These are phyloP conservation scores for Paragyromitra xinjiangensis DNA, from an alignment of 495 filamentous ascomycete genomes.

Conservation along the genomic window DNA sequence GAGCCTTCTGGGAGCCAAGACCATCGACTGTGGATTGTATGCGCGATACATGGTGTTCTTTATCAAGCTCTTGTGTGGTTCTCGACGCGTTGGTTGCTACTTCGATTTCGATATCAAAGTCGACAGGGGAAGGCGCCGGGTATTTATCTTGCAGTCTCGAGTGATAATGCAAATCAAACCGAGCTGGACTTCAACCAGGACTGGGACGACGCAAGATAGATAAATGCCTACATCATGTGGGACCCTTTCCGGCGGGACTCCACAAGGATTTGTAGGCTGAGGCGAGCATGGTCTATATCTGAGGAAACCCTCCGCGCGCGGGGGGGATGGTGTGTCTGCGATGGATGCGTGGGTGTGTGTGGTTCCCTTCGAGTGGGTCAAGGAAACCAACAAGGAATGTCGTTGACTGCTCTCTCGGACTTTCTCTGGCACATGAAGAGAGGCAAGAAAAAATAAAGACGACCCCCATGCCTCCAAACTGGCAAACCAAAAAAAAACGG, in stretches of 20 bases:
- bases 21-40: slow-evolving; percentile 43
- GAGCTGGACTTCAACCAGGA: slow-evolving; percentile 34
- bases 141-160: slow-evolving; percentile 43
- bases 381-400: slow-evolving; percentile 29
- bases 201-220: slow-evolving; percentile 40
- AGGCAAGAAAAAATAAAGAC: slow-evolving; percentile 26
- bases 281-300: slow-evolving; percentile 44
- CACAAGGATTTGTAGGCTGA: slow-evolving; percentile 22
- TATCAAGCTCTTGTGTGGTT: slow-evolving; percentile 9
- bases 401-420: slow-evolving; percentile 26
- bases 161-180: slow-evolving; percentile 46
- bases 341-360: slow-evolving; percentile 28
- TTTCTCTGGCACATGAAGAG: slow-evolving; percentile 32
- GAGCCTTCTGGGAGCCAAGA: slow-evolving; percentile 40
- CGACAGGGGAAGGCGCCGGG: slow-evolving; percentile 43
- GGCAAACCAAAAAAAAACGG: slow-evolving; percentile 35
- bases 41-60: slow-evolving; percentile 35
- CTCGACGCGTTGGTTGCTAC: slow-evolving; percentile 27
- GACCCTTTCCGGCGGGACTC: slow-evolving; percentile 27
- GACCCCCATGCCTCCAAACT: slow-evolving; percentile 46
- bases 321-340: slow-evolving; percentile 28
- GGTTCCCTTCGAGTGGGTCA: slow-evolving; percentile 33
- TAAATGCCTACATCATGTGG: slow-evolving; percentile 43
- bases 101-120: slow-evolving; percentile 37
- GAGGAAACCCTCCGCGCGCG: slow-evolving; percentile 29